Conservation (phyloP, 2,329 filamentous ascomycete species). For the Dothideomycetidae sp. region DNA sequence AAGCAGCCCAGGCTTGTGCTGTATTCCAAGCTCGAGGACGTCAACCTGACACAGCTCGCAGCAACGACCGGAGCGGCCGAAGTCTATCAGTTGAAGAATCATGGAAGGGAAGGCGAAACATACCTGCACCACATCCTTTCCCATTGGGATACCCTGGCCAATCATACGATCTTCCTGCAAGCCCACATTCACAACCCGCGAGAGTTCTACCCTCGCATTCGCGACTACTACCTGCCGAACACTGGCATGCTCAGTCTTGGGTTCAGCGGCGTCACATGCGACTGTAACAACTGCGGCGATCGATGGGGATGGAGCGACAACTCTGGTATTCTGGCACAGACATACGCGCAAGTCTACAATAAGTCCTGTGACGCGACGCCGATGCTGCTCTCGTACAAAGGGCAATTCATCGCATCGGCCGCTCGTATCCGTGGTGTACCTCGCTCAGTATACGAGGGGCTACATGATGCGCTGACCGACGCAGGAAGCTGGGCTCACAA, state of each 20-base stretch:
- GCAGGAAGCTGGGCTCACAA: too few species aligned
- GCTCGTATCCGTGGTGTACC: conserved; percentile 26
- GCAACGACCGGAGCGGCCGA: conserved; percentile 16
- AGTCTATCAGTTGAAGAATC: conserved; percentile 22
- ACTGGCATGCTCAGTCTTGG: conserved; percentile 35
- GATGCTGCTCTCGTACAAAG: conserved; percentile 31
- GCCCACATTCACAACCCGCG: conserved; percentile 28
- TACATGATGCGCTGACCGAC: conserved; percentile 12
- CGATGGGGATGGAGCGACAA: conserved; percentile 22
- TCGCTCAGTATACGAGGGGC: conserved; percentile 23
- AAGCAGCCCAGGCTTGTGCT: conserved; percentile 16
- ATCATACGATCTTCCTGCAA: conserved; percentile 36
- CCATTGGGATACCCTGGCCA: conserved; percentile 30
- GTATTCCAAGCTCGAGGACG: conserved; percentile 21
- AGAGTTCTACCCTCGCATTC: conserved; percentile 25
- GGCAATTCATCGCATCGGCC: conserved; percentile 35
- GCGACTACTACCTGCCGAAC: conserved; percentile 25
- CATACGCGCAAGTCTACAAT: conserved; percentile 25
- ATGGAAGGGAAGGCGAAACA: conserved; percentile 33
- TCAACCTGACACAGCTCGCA: conserved; percentile 14
- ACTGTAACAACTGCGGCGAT: conserved; percentile 30
- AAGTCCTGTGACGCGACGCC: conserved; percentile 9
- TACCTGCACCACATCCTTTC: conserved; percentile 34
- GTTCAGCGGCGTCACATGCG: conserved; percentile 25
- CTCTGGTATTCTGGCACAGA: neutral